Evolutionary conservation across 495 filamentous ascomycete species (phyloP).

Genomic region (Penicillium soppii): DNA sequence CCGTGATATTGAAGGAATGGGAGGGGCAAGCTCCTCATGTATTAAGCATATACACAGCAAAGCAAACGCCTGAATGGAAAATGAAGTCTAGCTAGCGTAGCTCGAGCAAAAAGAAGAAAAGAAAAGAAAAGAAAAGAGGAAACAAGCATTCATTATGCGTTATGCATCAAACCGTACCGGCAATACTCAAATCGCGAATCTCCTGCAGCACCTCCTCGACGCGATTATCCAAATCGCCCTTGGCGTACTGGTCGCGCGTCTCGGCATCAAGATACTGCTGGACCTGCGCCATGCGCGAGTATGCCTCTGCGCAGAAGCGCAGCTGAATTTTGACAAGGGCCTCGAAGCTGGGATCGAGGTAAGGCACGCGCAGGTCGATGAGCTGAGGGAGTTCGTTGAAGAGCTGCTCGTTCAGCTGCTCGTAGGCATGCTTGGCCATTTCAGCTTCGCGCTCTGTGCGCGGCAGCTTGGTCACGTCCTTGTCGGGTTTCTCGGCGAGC

Average conservation of each 20-base stretch:
- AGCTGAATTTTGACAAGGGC: constrained; percentile 98
- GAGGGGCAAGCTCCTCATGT: constrained; percentile 4
- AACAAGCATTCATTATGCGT: background rate
- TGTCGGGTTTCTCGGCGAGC: constrained; percentile 96
- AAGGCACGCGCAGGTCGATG: constrained; percentile 94
- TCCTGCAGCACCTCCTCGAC: constrained; percentile 97
- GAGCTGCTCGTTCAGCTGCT: constrained; percentile 93
- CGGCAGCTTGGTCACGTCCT: constrained; percentile 92
- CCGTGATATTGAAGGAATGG: background rate
- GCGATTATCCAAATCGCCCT: constrained; percentile 84
- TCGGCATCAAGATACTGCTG: constrained; percentile 98
- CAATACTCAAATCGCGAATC: constrained; percentile 95
- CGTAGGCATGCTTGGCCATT: constrained; percentile 89
- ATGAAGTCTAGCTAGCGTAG: background rate
- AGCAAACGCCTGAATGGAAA: constrained; percentile 4
- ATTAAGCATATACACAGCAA: constrained; percentile 12
- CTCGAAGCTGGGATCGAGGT: constrained; percentile 94
- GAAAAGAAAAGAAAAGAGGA: constrained; percentile 7
- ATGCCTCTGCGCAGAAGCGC: constrained; percentile 96
- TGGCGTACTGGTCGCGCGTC: constrained; percentile 93
- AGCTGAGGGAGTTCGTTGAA: constrained; percentile 92
- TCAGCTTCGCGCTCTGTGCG: constrained; percentile 92
- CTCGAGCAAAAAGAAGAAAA: constrained; percentile 4
- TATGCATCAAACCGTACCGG: constrained; percentile 58
- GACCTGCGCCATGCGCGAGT: constrained; percentile 95